Conservation (phyloP, 2,329 filamentous ascomycete species). For the Endothia cerciana region DNA sequence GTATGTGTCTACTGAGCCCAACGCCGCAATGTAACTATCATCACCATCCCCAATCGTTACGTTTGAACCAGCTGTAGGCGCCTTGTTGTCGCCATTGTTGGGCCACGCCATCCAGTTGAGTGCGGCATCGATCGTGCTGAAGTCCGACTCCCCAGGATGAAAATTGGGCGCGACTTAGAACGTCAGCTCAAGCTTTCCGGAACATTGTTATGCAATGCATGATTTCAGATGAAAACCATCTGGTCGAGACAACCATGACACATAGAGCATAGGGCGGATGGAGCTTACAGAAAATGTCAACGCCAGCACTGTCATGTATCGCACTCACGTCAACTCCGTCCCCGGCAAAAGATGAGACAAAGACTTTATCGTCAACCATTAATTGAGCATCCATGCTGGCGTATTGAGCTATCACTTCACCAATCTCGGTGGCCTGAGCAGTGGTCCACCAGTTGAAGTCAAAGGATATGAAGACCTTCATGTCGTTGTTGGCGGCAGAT, state of each 20-base stretch:
- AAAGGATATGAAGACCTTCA: conserved; percentile 62
- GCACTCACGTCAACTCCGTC: conserved; percentile 49
- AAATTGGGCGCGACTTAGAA: conserved; percentile 48
- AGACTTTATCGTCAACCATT: conserved; percentile 51
- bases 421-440: conserved; percentile 44
- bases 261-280: neutral
- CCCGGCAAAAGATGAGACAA: conserved; percentile 58
- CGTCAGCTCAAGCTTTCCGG: neutral
- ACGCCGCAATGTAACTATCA: conserved; percentile 39
- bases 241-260: neutral
- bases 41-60: conserved; percentile 48
- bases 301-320: conserved; percentile 47
- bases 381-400: conserved; percentile 50
- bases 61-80: conserved; percentile 44
- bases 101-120: conserved; percentile 49
- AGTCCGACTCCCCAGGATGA: conserved; percentile 44
- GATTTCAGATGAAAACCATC: too few species aligned
- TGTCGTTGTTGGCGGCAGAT: conserved; percentile 49
- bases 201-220: neutral
- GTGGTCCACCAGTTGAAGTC: conserved; percentile 56
- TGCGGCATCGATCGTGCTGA: conserved; percentile 47
- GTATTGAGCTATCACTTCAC: conserved; percentile 51
- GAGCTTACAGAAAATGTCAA: conserved; percentile 46
- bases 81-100: conserved; percentile 52
- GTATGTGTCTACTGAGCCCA: conserved; percentile 34